phyloP scores from a whole-genome alignment of 768 basidiomycete genomes.

The Termitomyces sp. region DNA sequence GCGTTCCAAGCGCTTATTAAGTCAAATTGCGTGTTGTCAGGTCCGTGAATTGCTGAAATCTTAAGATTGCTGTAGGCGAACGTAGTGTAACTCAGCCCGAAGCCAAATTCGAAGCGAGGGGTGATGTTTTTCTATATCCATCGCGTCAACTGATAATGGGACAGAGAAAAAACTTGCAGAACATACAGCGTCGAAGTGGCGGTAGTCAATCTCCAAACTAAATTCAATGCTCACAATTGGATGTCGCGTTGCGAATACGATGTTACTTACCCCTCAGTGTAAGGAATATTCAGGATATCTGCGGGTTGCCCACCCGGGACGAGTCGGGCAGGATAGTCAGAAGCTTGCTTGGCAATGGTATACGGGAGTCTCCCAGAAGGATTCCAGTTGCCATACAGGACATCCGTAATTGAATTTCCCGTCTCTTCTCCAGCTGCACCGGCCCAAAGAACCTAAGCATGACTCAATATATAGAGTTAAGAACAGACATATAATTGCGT shows the following conservation, averaged over 20 bases:
- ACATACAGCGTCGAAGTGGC: conserved; percentile 62
- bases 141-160: background rate
- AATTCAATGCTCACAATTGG: background rate
- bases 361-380: conserved; percentile 68
- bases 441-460: conserved; percentile 52
- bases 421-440: conserved; percentile 64
- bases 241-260: background rate
- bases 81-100: conserved; percentile 79
- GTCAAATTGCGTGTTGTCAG: conserved; percentile 31
- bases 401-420: conserved; percentile 65
- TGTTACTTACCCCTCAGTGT: conserved; percentile 45
- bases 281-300: conserved; percentile 46
- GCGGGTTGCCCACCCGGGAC: conserved; percentile 27
- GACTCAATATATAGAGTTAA: conserved; percentile 10
- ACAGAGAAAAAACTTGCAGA: conserved; percentile 9
- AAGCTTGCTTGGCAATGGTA: conserved; percentile 57
- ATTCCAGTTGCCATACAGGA: conserved; percentile 65
- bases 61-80: conserved; percentile 66
- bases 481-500: conserved; percentile 19
- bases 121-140: conserved; percentile 53
- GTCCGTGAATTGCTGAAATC: conserved; percentile 33
- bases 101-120: conserved; percentile 88
- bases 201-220: conserved; percentile 65
- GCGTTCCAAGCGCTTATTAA: conserved; percentile 49
- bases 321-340: conserved; percentile 55